A percentile compares a stretch with the other conserved stretches of the same genome.
These are phyloP conservation scores for Cyclanthera cordifolia DNA, from an alignment of 306 rosid species.

Conservation along the genomic window DNA sequence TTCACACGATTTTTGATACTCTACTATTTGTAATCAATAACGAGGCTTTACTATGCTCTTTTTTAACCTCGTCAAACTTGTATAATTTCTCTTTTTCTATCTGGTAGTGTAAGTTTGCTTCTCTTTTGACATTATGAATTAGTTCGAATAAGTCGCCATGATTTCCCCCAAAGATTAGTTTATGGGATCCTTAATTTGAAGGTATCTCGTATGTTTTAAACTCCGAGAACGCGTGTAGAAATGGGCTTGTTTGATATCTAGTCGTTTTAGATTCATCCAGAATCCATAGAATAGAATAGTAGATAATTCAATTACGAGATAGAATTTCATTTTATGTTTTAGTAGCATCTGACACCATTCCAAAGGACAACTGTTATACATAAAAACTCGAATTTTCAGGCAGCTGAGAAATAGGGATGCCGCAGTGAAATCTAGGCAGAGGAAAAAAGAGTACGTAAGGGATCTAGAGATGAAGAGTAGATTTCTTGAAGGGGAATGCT, in stretches of 20 bases:
- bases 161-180: not conserved
- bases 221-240: not conserved
- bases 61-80: not conserved
- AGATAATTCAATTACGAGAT: not conserved
- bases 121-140: not conserved
- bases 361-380: not conserved
- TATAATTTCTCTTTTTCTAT: not conserved
- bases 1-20: not conserved
- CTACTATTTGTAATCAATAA: not conserved
- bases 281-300: not conserved
- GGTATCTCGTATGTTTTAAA: not conserved
- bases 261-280: not conserved
- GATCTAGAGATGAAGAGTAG: slow-evolving; percentile 70
- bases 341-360: not conserved
- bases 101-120: not conserved
- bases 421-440: slow-evolving; percentile 79
- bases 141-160: not conserved
- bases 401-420: slow-evolving; percentile 84
- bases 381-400: slow-evolving; percentile 32
- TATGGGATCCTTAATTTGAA: not conserved
- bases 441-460: slow-evolving; percentile 62
- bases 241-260: too few species aligned
- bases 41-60: not conserved
- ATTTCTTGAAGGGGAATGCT: slow-evolving; percentile 80
- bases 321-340: not conserved